Evolutionary conservation across 192 early-diverging fungal species (phyloP).

Genomic region (Cladochytrium replicatum): DNA sequence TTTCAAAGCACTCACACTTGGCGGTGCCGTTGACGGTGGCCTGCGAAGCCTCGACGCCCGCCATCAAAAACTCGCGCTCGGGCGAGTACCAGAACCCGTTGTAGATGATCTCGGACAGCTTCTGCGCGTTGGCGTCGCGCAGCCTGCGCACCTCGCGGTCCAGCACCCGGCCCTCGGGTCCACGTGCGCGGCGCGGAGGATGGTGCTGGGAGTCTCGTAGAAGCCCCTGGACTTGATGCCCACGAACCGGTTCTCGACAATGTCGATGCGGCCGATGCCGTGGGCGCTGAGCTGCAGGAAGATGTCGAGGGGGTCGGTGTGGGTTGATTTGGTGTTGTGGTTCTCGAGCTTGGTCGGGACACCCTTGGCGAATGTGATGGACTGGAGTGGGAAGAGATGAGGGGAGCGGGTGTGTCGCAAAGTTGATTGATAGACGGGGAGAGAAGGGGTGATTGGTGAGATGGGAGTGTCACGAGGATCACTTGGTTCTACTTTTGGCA

Average conservation of each 20-base stretch:
- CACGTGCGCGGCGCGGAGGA: constrained; percentile 88
- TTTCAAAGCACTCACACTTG: constrained; percentile 30
- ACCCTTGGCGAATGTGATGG: constrained; percentile 80
- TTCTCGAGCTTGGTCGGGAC: constrained; percentile 85
- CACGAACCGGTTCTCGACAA: constrained; percentile 98
- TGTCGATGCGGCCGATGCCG: constrained; percentile 96
- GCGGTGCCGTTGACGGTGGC: constrained; percentile 83
- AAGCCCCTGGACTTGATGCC: constrained; percentile 99
- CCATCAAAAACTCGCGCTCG: constrained; percentile 82
- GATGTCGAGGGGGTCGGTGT: constrained; percentile 63
- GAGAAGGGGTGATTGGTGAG: no score
- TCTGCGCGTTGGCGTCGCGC: constrained; percentile 53
- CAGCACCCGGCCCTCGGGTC: constrained; percentile 87
- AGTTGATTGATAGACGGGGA: no score
- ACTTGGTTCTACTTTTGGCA: no score
- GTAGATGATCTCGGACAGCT: constrained; percentile 78
- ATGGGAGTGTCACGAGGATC: not conserved
- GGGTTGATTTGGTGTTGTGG: constrained; percentile 54
- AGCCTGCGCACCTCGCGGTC: constrained; percentile 92
- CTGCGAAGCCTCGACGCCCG: constrained; percentile 75
- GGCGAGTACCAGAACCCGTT: constrained; percentile 97
- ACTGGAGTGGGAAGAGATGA: constrained; percentile 24
- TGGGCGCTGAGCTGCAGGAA: constrained; percentile 97
- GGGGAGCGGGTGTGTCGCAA: not conserved
- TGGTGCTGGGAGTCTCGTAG: constrained; percentile 98